A percentile compares a stretch with the other conserved stretches of the same genome.
These are phyloP conservation scores for Aspergillus ochraceus DNA, from an alignment of 2,329 filamentous ascomycete genomes.

Conservation along the genomic window DNA sequence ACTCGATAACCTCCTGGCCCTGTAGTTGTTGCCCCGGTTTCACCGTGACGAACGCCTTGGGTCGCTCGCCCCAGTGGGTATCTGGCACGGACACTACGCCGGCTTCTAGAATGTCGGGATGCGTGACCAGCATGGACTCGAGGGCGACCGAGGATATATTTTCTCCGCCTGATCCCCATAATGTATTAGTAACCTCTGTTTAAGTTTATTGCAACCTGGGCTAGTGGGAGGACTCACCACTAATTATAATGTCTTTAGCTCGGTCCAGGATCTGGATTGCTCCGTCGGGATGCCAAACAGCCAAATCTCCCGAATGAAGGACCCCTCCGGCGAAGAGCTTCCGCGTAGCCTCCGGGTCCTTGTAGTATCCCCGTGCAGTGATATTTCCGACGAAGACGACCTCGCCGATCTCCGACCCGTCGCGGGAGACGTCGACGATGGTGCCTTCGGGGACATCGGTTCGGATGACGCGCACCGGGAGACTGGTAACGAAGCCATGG, in stretches of 20 bases:
- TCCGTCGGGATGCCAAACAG: conserved; percentile 89
- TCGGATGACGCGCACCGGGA: conserved; percentile 81
- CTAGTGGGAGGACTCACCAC: conserved; percentile 55
- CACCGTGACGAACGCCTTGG: conserved; percentile 87
- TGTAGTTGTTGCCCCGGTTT: conserved; percentile 63
- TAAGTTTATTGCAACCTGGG: neutral
- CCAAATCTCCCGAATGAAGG: conserved; percentile 85
- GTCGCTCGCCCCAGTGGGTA: conserved; percentile 91
- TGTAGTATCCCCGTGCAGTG: conserved; percentile 88
- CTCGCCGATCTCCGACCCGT: conserved; percentile 77
- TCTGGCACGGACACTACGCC: conserved; percentile 87
- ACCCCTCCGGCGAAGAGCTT: conserved; percentile 87
- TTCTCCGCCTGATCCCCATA: conserved; percentile 68
- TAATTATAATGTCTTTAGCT: conserved; percentile 98
- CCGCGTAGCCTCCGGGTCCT: conserved; percentile 78
- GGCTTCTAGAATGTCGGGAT: conserved; percentile 86
- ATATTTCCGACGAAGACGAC: conserved; percentile 91
- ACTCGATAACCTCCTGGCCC: conserved; percentile 73
- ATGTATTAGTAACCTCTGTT: conserved; percentile 4
- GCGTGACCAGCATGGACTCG: conserved; percentile 83
- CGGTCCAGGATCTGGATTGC: conserved; percentile 89
- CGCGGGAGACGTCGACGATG: conserved; percentile 65
- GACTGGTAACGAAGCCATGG: conserved; percentile 81
- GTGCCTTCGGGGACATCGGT: conserved; percentile 67
- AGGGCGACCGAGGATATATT: conserved; percentile 95